phyloP scores from a whole-genome alignment of 331 rosid genomes.

The Malus hybrid region DNA sequence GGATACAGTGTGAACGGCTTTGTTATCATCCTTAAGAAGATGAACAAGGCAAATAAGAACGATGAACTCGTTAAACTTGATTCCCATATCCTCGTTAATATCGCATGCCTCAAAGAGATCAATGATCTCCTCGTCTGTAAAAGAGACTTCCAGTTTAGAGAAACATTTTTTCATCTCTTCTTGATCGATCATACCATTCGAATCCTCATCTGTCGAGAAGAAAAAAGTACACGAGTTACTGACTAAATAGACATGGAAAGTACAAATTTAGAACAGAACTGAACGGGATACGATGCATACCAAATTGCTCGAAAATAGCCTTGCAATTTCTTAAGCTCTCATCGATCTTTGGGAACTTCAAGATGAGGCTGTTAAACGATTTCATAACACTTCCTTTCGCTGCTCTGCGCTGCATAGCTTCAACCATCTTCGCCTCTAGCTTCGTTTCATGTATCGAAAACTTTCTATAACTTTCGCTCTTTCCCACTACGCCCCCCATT shows the following conservation, averaged over 20 bases:
- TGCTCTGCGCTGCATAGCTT: slow-evolving; percentile 64
- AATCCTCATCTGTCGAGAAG: slow-evolving; percentile 69
- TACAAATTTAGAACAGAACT: neutral
- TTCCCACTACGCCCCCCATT: slow-evolving; percentile 72
- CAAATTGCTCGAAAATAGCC: slow-evolving; percentile 68
- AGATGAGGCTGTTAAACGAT: slow-evolving; percentile 73
- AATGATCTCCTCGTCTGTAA: slow-evolving; percentile 60
- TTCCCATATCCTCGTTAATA: slow-evolving; percentile 68
- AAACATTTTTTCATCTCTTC: slow-evolving; percentile 74
- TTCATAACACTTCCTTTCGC: slow-evolving; percentile 57
- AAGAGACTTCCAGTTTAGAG: slow-evolving; percentile 53
- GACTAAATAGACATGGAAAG: neutral
- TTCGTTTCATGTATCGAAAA: slow-evolving; percentile 49
- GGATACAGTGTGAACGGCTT: slow-evolving; percentile 56
- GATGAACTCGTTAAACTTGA: slow-evolving; percentile 75
- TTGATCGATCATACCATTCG: slow-evolving; percentile 70
- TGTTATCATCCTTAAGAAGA: slow-evolving; percentile 69
- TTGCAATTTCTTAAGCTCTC: slow-evolving; percentile 82
- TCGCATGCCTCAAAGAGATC: slow-evolving; percentile 91
- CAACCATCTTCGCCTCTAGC: slow-evolving; percentile 79
- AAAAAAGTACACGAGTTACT: neutral
- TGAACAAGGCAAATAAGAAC: slow-evolving; percentile 86
- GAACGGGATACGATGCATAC: slow-evolving; percentile 31
- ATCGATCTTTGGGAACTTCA: slow-evolving; percentile 94
- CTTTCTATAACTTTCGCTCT: slow-evolving; percentile 29